Evolutionary conservation across 148 eudicot genomes (phyloP).

Genomic region (Dysphania ambrosioides): DNA sequence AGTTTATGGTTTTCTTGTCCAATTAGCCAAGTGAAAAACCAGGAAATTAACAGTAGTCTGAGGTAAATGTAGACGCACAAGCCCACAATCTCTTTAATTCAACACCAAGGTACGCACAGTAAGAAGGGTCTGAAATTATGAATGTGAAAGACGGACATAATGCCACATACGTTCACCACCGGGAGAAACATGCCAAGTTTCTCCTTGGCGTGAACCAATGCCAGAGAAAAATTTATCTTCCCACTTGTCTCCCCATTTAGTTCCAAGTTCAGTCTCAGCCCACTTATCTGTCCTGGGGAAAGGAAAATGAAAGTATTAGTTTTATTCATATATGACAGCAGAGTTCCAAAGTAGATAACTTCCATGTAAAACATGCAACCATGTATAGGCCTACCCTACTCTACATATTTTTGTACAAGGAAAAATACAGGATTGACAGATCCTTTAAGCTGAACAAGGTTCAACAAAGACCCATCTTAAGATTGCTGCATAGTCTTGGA

Average conservation of each 20-base stretch:
- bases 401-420: neutral
- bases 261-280: conserved; percentile 98
- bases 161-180: conserved; percentile 60
- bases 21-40: neutral
- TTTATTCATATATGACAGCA: neutral
- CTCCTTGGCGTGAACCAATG: conserved; percentile 97
- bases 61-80: neutral
- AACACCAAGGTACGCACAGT: neutral
- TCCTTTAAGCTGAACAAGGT: neutral
- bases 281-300: conserved; percentile 93
- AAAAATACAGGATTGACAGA: neutral
- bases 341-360: neutral
- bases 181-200: conserved; percentile 98
- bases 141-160: conserved; percentile 7
- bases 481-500: too few species aligned
- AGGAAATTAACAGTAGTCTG: neutral
- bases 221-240: conserved; percentile 91
- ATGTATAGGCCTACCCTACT: neutral
- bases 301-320: conserved; percentile 11
- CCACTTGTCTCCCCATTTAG: conserved; percentile 99
- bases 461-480: too few species aligned
- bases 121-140: neutral
- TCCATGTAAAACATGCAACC: neutral
- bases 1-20: neutral
- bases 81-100: neutral